Evolutionary conservation across 2,329 filamentous ascomycete species (phyloP), one percentile per base, ranked within the genome.

Genomic region (Chrysoporthe deuterocubensis): DNA sequence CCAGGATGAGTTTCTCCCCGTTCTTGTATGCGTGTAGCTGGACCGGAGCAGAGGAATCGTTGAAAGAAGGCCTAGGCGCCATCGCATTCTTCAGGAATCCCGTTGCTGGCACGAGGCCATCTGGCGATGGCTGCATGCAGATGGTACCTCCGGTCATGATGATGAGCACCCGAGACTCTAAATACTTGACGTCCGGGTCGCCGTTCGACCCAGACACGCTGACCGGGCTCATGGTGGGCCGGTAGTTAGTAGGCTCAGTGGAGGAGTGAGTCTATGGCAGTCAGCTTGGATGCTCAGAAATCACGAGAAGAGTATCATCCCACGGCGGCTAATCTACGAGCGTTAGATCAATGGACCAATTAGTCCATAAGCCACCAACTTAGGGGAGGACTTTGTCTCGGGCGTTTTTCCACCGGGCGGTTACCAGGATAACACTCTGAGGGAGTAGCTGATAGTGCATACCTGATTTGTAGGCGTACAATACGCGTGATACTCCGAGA

Each of bases 121-220:
- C 88, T 9, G 87, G 85, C 11, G 93, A 93, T 65, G 89, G 90
- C 76, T 91, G 89, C 94, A 97, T 97, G 81, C 93, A 97, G 74
- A 97, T 97, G 7, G 91, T 94, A 57, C 91, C 92, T 69, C 92
- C 94, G 14, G 94, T 97, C 82, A 96, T 95, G 78, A 97, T 92
- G 74, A 97, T 91, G 71, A 97, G 84, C 14, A 97, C 92, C 68
- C 92, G 86, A 34, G 92, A 93, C 78, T 96, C 93, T 13, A 90
- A 91, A 67, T 83, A 83, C 9, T 75, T 78, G 61, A 72, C 69
- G 21, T 70, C 69, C 48, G 73, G 67, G 58, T 67, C 61, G 60
- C 42, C 54, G 14, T 42, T 43, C 21, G 63, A 32, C 56, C 32
- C 32, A 9, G 43, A 43, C 32, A 21, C 43, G 40, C n/a, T 40